Conservation (phyloP, 345 rosid genomes). For the Eucalyptus pauciflora region DNA sequence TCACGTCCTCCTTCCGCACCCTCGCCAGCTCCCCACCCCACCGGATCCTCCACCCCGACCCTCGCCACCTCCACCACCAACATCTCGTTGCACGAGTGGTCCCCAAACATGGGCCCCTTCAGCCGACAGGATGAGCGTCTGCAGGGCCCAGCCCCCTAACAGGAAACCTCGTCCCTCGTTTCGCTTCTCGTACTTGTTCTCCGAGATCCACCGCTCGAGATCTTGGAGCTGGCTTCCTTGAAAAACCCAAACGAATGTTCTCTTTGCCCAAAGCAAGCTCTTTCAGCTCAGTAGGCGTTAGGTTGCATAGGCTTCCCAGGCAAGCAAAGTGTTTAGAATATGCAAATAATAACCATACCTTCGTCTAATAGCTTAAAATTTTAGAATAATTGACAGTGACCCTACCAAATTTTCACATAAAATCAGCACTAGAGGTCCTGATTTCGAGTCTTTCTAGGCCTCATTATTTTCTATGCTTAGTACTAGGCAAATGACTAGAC, state of each 20-base stretch:
- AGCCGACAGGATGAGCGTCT: slow-evolving; percentile 10
- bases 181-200: slow-evolving; percentile 10
- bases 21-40: neutral
- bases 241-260: slow-evolving; percentile 17
- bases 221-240: neutral
- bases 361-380: too few species aligned
- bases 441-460: too few species aligned
- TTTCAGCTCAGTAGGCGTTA: neutral
- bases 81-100: slow-evolving; percentile 1
- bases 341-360: too few species aligned
- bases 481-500: too few species aligned
- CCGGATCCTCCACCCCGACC: neutral
- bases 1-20: slow-evolving; percentile 3
- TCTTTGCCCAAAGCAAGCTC: slow-evolving; percentile 16
- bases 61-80: slow-evolving; percentile 1
- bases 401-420: too few species aligned
- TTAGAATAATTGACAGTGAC: too few species aligned
- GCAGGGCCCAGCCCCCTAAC: slow-evolving; percentile 17
- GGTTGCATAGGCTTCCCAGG: slow-evolving; percentile 8
- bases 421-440: too few species aligned
- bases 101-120: slow-evolving; percentile 9
- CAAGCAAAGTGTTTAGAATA: neutral
- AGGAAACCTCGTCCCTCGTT: slow-evolving; percentile 8
- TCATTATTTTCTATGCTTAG: too few species aligned
- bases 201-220: slow-evolving; percentile 10